These are phyloP conservation scores for Domatiomyces catenatus DNA, from an alignment of 2,329 filamentous ascomycete genomes.

Conservation along the genomic window DNA sequence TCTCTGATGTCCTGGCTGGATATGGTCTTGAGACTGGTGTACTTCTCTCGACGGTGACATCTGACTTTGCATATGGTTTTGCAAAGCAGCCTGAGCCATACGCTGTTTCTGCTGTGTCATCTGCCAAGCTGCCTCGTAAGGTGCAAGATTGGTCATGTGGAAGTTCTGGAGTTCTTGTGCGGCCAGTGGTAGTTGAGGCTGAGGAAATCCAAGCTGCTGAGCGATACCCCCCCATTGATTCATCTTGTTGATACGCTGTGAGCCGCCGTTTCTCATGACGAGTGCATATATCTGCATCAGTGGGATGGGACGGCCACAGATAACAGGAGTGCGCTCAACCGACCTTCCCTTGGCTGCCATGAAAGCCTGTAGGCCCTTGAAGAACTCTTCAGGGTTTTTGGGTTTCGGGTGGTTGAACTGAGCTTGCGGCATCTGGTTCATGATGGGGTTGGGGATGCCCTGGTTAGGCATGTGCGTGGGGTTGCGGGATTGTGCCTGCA, in stretches of 20 bases:
- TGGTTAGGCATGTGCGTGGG: constrained; percentile 6
- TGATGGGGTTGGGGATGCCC: constrained; percentile 6
- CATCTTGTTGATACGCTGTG: constrained; percentile 51
- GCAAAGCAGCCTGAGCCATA: constrained; percentile 24
- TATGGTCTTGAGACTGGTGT: constrained; percentile 20
- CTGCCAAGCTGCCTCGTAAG: constrained; percentile 50
- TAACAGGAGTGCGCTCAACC: constrained; percentile 57
- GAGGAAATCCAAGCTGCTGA: constrained; percentile 43
- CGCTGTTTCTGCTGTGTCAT: constrained; percentile 31
- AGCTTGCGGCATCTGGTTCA: constrained; percentile 8
- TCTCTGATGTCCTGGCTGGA: constrained; percentile 11
- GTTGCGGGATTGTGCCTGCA: background rate
- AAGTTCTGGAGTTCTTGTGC: constrained; percentile 53
- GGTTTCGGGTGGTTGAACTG: constrained; percentile 11
- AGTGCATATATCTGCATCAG: constrained; percentile 63
- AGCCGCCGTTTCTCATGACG: constrained; percentile 64
- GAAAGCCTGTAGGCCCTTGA: constrained; percentile 62
- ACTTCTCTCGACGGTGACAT: constrained; percentile 24
- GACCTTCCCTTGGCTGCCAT: constrained; percentile 60
- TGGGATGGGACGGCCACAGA: constrained; percentile 59
- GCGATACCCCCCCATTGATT: constrained; percentile 64
- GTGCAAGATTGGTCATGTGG: constrained; percentile 56
- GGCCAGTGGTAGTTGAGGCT: constrained; percentile 50
- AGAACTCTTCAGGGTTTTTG: constrained; percentile 48
- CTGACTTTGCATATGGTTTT: constrained; percentile 26